Conservation (phyloP, 2,329 filamentous ascomycete genomes). For the Neonectria punicea region DNA sequence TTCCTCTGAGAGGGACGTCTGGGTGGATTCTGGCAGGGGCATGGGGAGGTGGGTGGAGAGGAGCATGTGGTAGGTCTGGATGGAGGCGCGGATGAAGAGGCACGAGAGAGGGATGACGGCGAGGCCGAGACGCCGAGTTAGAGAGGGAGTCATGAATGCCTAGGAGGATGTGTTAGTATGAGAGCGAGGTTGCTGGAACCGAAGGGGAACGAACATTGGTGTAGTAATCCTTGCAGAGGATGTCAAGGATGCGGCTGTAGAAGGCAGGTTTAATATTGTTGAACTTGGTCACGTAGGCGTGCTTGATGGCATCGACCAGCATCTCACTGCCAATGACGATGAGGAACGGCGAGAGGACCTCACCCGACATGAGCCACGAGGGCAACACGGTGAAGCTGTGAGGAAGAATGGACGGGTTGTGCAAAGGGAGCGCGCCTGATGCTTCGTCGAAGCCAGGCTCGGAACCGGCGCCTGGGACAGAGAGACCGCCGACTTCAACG, state of each 20-base stretch:
- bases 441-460: slow-evolving; percentile 59
- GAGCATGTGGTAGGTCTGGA: slow-evolving; percentile 99
- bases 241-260: slow-evolving; percentile 90
- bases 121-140: slow-evolving; percentile 88
- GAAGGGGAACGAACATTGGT: slow-evolving; percentile 73
- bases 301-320: slow-evolving; percentile 96
- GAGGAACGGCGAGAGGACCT: slow-evolving; percentile 91
- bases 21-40: slow-evolving; percentile 72
- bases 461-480: slow-evolving; percentile 65
- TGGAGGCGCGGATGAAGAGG: slow-evolving; percentile 91
- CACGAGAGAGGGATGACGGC: slow-evolving; percentile 93
- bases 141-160: slow-evolving; percentile 90
- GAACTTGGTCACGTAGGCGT: slow-evolving; percentile 98
- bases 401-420: slow-evolving; percentile 81
- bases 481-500: slow-evolving; percentile 91
- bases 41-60: slow-evolving; percentile 86
- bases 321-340: slow-evolving; percentile 96
- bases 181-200: not conserved
- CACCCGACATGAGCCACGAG: slow-evolving; percentile 78
- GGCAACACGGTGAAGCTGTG: slow-evolving; percentile 92
- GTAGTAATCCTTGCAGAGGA: slow-evolving; percentile 97
- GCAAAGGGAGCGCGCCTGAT: slow-evolving; percentile 67
- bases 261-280: slow-evolving; percentile 95
- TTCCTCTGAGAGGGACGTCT: slow-evolving; percentile 73
- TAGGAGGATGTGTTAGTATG: slow-evolving; percentile 47